A percentile compares a stretch with the other conserved stretches of the same genome.
phyloP scores from a whole-genome alignment of 805 yeast species.

The Teunomyces atbi region DNA sequence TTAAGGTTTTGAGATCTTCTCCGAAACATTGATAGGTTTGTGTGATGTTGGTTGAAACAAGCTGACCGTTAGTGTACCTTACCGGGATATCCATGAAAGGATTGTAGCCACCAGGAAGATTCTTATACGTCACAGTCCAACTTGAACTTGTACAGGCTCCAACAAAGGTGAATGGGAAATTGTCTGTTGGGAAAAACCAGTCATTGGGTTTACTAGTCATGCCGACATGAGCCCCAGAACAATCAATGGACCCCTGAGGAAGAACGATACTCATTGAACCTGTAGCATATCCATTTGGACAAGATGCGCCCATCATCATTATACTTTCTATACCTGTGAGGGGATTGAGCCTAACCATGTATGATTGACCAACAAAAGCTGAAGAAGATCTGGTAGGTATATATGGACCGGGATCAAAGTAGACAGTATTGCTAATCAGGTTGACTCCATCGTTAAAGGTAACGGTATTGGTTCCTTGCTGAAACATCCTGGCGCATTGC shows the following conservation, averaged over 20 bases:
- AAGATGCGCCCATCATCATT: slow-evolving; percentile 12
- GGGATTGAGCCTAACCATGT: background rate
- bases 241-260: slow-evolving; percentile 13
- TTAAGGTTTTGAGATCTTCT: background rate
- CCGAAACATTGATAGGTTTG: background rate
- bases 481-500: slow-evolving; percentile 8
- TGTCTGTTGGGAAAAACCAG: slow-evolving; percentile 17
- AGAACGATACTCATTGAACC: slow-evolving; percentile 20
- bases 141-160: background rate
- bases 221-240: slow-evolving; percentile 17
- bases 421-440: slow-evolving; percentile 10
- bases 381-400: background rate
- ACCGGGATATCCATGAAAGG: slow-evolving; percentile 13
- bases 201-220: slow-evolving; percentile 20
- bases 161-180: background rate
- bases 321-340: slow-evolving; percentile 1
- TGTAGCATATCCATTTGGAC: slow-evolving; percentile 19
- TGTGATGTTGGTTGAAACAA: background rate
- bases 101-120: slow-evolving; percentile 27
- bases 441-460: slow-evolving; percentile 17
- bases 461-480: slow-evolving; percentile 13
- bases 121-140: slow-evolving; percentile 10
- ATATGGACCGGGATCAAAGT: slow-evolving; percentile 6
- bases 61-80: background rate
- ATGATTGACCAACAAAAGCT: no score